Evolutionary conservation across 768 basidiomycete genomes (phyloP).

Genomic region (Pulveroboletus frians): DNA sequence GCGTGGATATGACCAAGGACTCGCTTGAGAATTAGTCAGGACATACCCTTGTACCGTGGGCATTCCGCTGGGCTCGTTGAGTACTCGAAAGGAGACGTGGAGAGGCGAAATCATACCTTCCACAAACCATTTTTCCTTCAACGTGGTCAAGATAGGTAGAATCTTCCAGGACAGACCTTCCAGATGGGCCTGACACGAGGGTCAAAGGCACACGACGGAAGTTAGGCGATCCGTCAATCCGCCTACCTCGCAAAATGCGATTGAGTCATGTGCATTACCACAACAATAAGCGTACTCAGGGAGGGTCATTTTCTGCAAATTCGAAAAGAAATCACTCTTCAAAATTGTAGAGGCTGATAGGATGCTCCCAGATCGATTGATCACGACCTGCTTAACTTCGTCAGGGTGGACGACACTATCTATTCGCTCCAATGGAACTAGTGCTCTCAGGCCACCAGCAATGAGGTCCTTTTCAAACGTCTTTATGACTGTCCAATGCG

Average conservation of each 20-base stretch:
- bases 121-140: conserved; percentile 64
- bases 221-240: conserved; percentile 92
- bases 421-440: conserved; percentile 78
- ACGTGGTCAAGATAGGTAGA: conserved; percentile 32
- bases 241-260: conserved; percentile 35
- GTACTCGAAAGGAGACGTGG: conserved; percentile 2
- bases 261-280: conserved; percentile 2
- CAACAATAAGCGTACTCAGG: conserved; percentile 61
- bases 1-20: not conserved
- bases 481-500: conserved; percentile 65
- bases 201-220: conserved; percentile 79
- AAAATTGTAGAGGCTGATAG: conserved; percentile 89
- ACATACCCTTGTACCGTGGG: conserved; percentile 75
- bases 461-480: conserved; percentile 91
- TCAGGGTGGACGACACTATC: conserved; percentile 81
- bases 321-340: conserved; percentile 93
- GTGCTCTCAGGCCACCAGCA: conserved; percentile 66
- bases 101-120: conserved; percentile 48
- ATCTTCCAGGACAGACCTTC: conserved; percentile 28
- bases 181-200: conserved; percentile 30
- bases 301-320: conserved; percentile 93
- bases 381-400: conserved; percentile 83
- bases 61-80: conserved; percentile 67
- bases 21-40: not conserved
- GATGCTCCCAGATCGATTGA: conserved; percentile 78